phyloP scores from a whole-genome alignment of 2,329 filamentous ascomycete genomes.

The Beauveria brongniartii region DNA sequence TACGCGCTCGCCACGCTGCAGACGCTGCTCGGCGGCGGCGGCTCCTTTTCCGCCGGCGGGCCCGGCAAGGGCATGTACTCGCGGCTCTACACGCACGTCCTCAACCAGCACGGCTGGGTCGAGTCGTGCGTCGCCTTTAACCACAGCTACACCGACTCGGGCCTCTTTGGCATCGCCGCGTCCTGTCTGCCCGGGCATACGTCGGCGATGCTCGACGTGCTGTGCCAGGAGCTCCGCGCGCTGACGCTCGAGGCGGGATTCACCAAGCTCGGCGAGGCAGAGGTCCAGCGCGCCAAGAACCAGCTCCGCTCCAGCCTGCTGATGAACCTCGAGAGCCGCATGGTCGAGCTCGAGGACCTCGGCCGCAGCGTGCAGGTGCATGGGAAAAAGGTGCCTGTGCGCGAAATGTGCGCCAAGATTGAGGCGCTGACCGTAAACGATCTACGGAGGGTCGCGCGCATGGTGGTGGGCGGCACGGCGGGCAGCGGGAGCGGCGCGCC shows the following conservation, averaged over 20 bases:
- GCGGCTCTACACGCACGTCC: conserved; percentile 90
- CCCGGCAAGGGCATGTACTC: conserved; percentile 99
- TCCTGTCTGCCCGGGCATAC: conserved; percentile 75
- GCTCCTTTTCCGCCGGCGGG: conserved; percentile 92
- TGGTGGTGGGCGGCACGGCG: conserved; percentile 75
- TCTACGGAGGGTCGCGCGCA: conserved; percentile 68
- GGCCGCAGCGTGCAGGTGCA: conserved; percentile 96
- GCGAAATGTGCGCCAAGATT: conserved; percentile 87
- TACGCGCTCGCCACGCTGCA: conserved; percentile 94
- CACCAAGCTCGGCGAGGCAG: conserved; percentile 59
- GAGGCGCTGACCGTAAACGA: conserved; percentile 74
- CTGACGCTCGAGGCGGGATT: conserved; percentile 71
- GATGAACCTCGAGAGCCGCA: conserved; percentile 95
- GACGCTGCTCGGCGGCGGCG: conserved; percentile 89
- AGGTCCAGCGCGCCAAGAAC: conserved; percentile 93
- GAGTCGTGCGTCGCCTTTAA: conserved; percentile 95
- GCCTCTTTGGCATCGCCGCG: conserved; percentile 87
- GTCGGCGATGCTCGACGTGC: conserved; percentile 81
- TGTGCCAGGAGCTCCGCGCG: conserved; percentile 80
- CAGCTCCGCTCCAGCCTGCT: conserved; percentile 82
- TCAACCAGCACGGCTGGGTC: conserved; percentile 97
- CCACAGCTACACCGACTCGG: conserved; percentile 92
- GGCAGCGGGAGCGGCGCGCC: conserved; percentile 79
- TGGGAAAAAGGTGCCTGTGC: conserved; percentile 81
- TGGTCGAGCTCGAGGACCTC: conserved; percentile 96